Conservation (phyloP, 1,284 basidiomycete genomes). For the Trametes sp. region DNA sequence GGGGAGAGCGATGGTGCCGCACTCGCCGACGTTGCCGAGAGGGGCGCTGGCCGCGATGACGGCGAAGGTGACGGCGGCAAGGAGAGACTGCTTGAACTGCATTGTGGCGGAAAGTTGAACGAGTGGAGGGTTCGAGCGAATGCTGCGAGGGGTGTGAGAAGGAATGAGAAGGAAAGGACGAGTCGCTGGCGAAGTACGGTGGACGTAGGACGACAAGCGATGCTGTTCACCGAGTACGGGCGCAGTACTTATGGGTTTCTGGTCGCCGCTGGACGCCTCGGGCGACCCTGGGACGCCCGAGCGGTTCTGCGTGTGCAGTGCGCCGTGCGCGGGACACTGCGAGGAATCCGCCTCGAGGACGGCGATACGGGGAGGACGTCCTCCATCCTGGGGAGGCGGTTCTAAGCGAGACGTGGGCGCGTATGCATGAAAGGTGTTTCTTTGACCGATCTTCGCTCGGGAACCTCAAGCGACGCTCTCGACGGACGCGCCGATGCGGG, state of each 20-base stretch:
- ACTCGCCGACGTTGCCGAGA: neutral
- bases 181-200: slow-evolving; percentile 18
- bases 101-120: slow-evolving; percentile 1
- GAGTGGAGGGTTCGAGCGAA: neutral
- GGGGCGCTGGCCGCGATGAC: slow-evolving; percentile 9
- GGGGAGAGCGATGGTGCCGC: neutral
- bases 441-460: neutral
- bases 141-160: neutral
- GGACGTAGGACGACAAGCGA: slow-evolving; percentile 19
- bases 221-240: neutral
- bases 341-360: neutral
- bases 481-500: neutral
- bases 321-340: neutral
- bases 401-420: neutral
- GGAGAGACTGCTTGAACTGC: slow-evolving; percentile 19
- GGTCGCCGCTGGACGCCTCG: neutral
- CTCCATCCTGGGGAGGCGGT: neutral
- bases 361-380: neutral
- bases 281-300: neutral
- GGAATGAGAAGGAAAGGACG: slow-evolving; percentile 3
- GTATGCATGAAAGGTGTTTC: neutral
- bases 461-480: neutral
- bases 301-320: neutral
- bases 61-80: slow-evolving; percentile 16
- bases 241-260: slow-evolving; percentile 8